Base-by-base conservation (phyloP, 257 asterid genomes). In the Nicotiana knightiana region DNA sequence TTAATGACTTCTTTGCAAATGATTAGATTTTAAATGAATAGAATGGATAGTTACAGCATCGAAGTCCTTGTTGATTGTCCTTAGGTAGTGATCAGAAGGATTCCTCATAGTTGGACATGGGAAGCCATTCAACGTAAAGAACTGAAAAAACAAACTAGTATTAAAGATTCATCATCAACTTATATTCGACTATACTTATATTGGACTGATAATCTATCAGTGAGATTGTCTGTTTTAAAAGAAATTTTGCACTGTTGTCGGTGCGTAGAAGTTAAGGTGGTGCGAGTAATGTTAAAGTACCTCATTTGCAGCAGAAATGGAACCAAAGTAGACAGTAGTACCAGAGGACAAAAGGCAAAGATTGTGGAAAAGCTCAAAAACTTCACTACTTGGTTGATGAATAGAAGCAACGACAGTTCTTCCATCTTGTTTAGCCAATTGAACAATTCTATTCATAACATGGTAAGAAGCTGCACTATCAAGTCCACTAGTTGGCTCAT, bases 391-490 rank as follows among this genome's bases (percentile, higher is more conserved):
- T 0, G 92, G 92, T 61, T 89, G 92, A 80, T 91, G 96, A 62
- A 90, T 89, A 4, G 96, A 89, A 7, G 87, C 90, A 64, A 88
- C 35, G 1, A 91, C 84, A 35, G 91, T 88, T 2, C 80, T 85
- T 13, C 84, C 64, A 5, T 85, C 83, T 37, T 85, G 88, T 82
- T 53, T 51, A 12, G 91, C 91, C 46, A 87, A 83, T 51, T 86
- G 88, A 51, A 87, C 85, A 2, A 90, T 88, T 7, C 87, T 86
- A 15, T 63, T 87, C 91, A 90, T 87, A 32, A 90, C 91, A 71
- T 88, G 91, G 86, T 87, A 90, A 35, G 93, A 88, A 2, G 92
- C 90, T 0, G 93, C 94, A 67, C 95, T 88, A 79, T 91, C 95
- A 48, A 90, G 81, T 1, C 95, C 93, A 51, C 90, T 90, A 0